Conservation (phyloP, 331 rosid genomes). For the Quercus phellos region DNA sequence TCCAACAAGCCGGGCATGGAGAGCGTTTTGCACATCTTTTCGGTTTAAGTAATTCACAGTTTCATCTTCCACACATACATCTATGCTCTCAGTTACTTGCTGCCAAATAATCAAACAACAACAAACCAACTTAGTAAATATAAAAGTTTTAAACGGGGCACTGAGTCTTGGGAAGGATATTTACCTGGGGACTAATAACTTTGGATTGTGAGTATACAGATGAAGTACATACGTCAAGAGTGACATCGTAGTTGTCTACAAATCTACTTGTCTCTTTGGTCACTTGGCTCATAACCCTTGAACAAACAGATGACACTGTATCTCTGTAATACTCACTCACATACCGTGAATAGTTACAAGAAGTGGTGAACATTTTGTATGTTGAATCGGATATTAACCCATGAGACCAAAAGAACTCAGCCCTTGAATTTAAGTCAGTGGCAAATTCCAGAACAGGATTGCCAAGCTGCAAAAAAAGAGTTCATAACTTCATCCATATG, state of each 20-base stretch:
- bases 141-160: not conserved
- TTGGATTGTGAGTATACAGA: conserved; percentile 76
- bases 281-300: conserved; percentile 73
- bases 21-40: conserved; percentile 60
- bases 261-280: conserved; percentile 83
- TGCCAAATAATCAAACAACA: conserved; percentile 22
- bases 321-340: conserved; percentile 76
- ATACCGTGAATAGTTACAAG: conserved; percentile 62
- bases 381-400: conserved; percentile 81
- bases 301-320: conserved; percentile 62
- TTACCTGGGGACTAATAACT: conserved; percentile 55
- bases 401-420: conserved; percentile 70
- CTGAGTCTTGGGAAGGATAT: not conserved
- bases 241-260: conserved; percentile 94
- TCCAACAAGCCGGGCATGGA: conserved; percentile 65
- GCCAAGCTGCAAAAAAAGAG: conserved; percentile 54
- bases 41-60: conserved; percentile 56
- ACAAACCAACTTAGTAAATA: conserved; percentile 1
- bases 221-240: conserved; percentile 86
- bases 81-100: conserved; percentile 54
- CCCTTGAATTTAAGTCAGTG: conserved; percentile 70
- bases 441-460: conserved; percentile 67
- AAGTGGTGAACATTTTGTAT: conserved; percentile 48
- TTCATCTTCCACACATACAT: conserved; percentile 85
- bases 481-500: not conserved